phyloP scores from a whole-genome alignment of 768 basidiomycete species.

The Collybiopsis luxurians region DNA sequence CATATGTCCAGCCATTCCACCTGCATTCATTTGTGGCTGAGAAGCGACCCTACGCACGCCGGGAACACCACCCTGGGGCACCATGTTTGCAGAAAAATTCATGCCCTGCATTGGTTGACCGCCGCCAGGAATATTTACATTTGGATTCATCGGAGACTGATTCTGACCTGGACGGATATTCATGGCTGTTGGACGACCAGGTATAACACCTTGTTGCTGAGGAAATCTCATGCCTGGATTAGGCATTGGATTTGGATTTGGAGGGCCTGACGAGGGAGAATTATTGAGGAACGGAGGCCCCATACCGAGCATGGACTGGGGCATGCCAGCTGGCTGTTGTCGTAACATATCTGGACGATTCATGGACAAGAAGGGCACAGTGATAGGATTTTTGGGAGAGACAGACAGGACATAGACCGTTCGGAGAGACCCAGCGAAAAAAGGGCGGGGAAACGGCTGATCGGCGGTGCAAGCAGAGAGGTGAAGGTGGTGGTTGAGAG shows the following conservation, averaged over 20 bases:
- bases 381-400: background rate
- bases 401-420: constrained; percentile 5
- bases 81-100: constrained; percentile 14
- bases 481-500: no score
- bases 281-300: constrained; percentile 31
- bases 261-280: constrained; percentile 36
- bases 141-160: constrained; percentile 19
- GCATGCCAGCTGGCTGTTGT: constrained; percentile 18
- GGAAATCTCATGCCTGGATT: constrained; percentile 9
- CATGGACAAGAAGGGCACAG: constrained; percentile 29
- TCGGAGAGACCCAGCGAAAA: constrained; percentile 9
- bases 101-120: background rate
- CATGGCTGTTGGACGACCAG: constrained; percentile 17
- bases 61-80: constrained; percentile 27
- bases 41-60: constrained; percentile 54
- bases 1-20: background rate
- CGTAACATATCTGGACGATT: constrained; percentile 54
- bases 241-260: constrained; percentile 19
- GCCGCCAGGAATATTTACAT: background rate
- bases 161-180: background rate
- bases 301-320: constrained; percentile 35
- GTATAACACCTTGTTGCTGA: background rate
- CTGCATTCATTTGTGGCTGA: constrained; percentile 36
- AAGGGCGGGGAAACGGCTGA: constrained; percentile 13
- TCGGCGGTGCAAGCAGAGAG: constrained; percentile 4